phyloP scores from a whole-genome alignment of 345 rosid genomes.

The Pistacia atlantica region DNA sequence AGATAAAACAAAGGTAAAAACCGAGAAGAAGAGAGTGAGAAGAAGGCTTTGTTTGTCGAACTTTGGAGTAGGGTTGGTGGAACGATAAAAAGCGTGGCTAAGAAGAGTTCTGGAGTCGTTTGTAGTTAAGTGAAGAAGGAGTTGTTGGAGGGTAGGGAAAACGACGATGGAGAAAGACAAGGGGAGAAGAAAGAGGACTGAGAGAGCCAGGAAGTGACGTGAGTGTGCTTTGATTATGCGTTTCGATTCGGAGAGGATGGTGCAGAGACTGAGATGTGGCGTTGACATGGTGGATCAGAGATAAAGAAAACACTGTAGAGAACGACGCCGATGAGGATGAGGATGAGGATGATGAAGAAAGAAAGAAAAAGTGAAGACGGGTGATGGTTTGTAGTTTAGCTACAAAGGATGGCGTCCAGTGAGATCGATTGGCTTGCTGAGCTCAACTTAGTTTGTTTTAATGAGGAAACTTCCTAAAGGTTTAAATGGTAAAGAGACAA shows the following conservation, averaged over 20 bases:
- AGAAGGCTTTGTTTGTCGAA: constrained; percentile 5
- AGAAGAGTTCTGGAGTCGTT: constrained; percentile 33
- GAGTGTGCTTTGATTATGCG: constrained; percentile 78
- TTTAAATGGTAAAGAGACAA: too few relatives aligned
- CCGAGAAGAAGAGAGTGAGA: constrained; percentile 30
- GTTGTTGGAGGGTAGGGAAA: constrained; percentile 52
- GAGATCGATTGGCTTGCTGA: background rate
- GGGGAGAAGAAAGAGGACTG: constrained; percentile 77
- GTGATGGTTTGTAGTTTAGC: background rate
- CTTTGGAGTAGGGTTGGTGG: constrained; percentile 2
- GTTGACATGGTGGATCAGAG: constrained; percentile 24
- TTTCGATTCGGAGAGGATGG: constrained; percentile 53
- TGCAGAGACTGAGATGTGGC: constrained; percentile 34
- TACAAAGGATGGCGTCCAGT: background rate
- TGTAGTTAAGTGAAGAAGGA: constrained; percentile 35
- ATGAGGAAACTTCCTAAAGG: too few relatives aligned
- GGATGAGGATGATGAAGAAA: background rate
- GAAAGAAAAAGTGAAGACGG: background rate
- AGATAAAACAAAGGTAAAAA: constrained; percentile 36
- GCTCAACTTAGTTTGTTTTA: background rate
- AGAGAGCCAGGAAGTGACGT: constrained; percentile 87
- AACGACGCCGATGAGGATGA: constrained; percentile 2
- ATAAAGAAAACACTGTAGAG: background rate
- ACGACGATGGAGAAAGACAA: constrained; percentile 21
- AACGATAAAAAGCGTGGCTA: constrained; percentile 13